Base-by-base conservation (phyloP, 768 basidiomycete species). In the Suillus brevipes region DNA sequence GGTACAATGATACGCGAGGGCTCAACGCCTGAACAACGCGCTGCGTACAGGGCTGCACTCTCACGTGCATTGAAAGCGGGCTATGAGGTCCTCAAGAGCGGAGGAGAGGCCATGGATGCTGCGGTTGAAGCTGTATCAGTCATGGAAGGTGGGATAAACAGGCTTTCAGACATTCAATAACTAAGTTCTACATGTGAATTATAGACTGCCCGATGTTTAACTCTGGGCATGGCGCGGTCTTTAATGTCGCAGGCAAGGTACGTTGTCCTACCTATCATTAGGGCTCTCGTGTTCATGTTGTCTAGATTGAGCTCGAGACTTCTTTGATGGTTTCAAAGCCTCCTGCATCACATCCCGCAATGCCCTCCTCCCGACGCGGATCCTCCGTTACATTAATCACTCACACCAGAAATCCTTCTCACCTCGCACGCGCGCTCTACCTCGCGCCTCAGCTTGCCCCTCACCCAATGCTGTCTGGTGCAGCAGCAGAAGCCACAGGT, bases 41-140 rank as follows among this genome's bases (percentile, higher is more conserved):
- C 82, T 16, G 76, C 76, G 60, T 92, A 91, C 78, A 86, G 83
- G 69, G 75, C 79, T 4, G 86, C 79, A 3, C 77, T 95, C 47
- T 72, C 75, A 10, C 74, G 74, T 4, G 87, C 92, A 1, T 77
- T 95, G 49, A 67, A 75, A 59, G 86, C 85, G 4, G 92, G 92
- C 1, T 80, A 92, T 68, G 71, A 83, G 23, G 80, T 92, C 23
- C 83, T 95, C 50, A 78, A 74, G 45, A 75, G 81, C 4, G 90
- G 89, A 18, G 92, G 92, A 0, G 90, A 92, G 72, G 92, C 92
- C 6, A 87, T 95, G 83, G 91, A 94, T 72, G 92, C 93, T 20
- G 86, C 83, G 6, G 87, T 90, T 4, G 88, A 90, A 12, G 91
- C 92, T 0, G 92, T 92, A 9, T 79, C 85, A 0, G 74, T 80